Evolutionary conservation across 164 flowering plant genomes (phyloP).

Genomic region (Houttuynia cordata): DNA sequence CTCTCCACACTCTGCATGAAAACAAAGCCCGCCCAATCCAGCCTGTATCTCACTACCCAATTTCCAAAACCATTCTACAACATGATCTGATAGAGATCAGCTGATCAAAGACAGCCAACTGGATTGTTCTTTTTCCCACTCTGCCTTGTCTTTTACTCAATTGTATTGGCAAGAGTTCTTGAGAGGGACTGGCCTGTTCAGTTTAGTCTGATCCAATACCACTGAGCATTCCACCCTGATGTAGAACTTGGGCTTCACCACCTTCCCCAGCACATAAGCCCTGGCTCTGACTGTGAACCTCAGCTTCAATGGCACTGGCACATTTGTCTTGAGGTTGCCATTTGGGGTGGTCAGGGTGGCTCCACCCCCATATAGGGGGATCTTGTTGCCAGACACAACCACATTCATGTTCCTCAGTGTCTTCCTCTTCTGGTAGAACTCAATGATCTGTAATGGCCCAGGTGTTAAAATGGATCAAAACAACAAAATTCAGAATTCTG

Average conservation of each 20-base stretch:
- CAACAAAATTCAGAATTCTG: background rate
- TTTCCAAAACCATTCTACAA: background rate
- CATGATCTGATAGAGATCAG: background rate
- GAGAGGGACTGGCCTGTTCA: conserved; percentile 36
- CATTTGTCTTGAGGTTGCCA: conserved; percentile 32
- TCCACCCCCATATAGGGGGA: conserved; percentile 81
- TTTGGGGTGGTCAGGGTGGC: conserved; percentile 49
- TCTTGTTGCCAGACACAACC: conserved; percentile 39
- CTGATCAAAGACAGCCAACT: background rate
- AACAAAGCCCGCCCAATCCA: background rate
- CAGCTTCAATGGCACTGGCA: conserved; percentile 47
- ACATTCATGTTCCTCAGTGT: conserved; percentile 43
- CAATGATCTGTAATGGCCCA: conserved; percentile 37
- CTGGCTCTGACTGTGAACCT: conserved; percentile 49
- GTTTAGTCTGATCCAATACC: conserved; percentile 35
- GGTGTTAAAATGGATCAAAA: background rate
- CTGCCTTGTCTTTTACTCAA: background rate
- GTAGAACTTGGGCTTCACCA: conserved; percentile 77
- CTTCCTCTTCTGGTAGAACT: conserved; percentile 78
- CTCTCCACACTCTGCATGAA: background rate
- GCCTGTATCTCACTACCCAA: background rate
- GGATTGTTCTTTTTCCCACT: background rate
- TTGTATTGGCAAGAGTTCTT: conserved; percentile 48
- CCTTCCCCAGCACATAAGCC: conserved; percentile 69
- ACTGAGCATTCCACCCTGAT: conserved; percentile 41